Evolutionary conservation across 768 basidiomycete genomes (phyloP), one percentile per base, ranked within the genome.

Genomic region (Termitomyces sp.): DNA sequence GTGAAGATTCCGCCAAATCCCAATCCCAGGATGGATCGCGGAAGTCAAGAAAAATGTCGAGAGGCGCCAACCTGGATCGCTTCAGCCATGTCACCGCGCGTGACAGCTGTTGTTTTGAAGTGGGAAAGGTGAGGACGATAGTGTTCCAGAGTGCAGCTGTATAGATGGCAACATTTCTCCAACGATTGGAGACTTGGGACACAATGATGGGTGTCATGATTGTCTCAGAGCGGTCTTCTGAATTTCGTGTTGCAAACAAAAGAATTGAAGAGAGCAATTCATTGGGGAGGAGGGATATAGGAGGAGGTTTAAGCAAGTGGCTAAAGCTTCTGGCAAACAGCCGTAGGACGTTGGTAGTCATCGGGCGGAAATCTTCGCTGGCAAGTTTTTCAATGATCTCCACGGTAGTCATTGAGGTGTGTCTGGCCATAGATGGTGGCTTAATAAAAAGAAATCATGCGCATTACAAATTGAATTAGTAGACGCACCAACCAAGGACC

Each of bases 1-100:
- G 85, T 0, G 67, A 58, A 12, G 82, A 80, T 57, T 82, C 79
- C 1, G 71, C 61, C 54, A 75, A 69, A 45, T 81, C 77, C 82
- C 84, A 87, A 55, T 81, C 73, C 81, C 85, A 86, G 20, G 70
- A 65, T 2, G 80, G 79, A 70, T 88, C 86, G 18, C 86, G 83
- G 64, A 87, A 78, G 67, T 87, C 85, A 63, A 87, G 76, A 49
- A 78, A 69, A 50, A 88, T 75, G 62, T 83, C 75, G 52, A 88
- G 75, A 1, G 85, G 79, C 56, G 73, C 72, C 13, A 66, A 61
- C 24, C 73, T 71, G 11, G 86, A 87, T n/a, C 84, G 77, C 15
- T 64, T 59, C 7, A 87, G 67, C 69, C 75, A 82, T 22, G 76
- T 62, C 1, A 70, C 56, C 5, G 76, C 69, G 55, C 78, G 77